Evolutionary conservation across 2,329 filamentous ascomycete genomes (phyloP).

Genomic region (Epichloe scottii): DNA sequence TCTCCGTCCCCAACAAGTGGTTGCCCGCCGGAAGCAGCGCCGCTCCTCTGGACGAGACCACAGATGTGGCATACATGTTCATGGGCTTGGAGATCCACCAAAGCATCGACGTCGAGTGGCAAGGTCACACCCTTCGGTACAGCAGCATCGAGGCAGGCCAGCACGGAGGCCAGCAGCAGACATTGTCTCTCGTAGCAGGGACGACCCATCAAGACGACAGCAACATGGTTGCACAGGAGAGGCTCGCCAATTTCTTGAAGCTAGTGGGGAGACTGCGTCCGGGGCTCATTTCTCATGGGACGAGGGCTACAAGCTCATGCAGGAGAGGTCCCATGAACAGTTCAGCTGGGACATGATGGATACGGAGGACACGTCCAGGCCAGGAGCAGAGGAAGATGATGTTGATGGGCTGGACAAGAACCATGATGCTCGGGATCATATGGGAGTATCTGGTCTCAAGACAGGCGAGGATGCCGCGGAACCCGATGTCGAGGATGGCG

Average conservation of each 20-base stretch:
- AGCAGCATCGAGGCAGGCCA: constrained; percentile 38
- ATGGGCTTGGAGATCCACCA: constrained; percentile 41
- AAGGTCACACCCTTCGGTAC: constrained; percentile 35
- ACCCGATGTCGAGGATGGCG: too few species aligned
- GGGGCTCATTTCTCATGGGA: constrained; percentile 23
- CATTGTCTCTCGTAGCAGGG: constrained; percentile 28
- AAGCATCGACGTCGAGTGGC: constrained; percentile 27
- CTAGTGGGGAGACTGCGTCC: constrained; percentile 17
- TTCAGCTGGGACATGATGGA: constrained; percentile 16
- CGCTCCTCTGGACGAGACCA: neutral
- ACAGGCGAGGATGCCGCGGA: too few species aligned
- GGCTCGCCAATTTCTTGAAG: constrained; percentile 12
- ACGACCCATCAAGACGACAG: neutral
- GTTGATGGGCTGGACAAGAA: neutral
- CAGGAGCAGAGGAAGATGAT: neutral
- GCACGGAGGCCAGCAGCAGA: constrained; percentile 37
- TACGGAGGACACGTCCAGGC: constrained; percentile 1
- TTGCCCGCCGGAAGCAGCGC: neutral
- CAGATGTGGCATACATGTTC: constrained; percentile 26
- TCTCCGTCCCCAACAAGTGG: constrained; percentile 19
- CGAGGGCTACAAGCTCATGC: constrained; percentile 18
- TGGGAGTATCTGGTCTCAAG: too few species aligned
- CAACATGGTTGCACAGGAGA: neutral
- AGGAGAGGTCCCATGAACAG: constrained; percentile 15
- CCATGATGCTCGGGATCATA: neutral